Evolutionary conservation across 306 rosid genomes (phyloP).

Genomic region (Rubus idaeus): DNA sequence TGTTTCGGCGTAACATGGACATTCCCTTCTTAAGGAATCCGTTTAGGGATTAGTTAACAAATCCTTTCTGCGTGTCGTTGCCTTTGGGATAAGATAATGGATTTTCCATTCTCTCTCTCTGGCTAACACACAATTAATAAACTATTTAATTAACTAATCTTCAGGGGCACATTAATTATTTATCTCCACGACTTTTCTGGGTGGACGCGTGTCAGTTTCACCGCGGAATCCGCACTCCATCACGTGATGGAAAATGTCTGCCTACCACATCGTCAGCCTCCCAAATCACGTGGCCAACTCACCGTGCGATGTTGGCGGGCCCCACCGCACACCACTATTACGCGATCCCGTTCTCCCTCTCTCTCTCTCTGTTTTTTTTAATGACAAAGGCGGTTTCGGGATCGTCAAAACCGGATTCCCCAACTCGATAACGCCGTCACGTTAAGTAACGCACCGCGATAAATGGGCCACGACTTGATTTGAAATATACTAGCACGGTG

Average conservation of each 20-base stretch:
- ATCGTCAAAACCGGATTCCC: neutral
- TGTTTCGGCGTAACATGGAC: slow-evolving; percentile 41
- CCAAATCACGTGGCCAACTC: slow-evolving; percentile 97
- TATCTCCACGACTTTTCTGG: neutral
- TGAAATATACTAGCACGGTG: neutral
- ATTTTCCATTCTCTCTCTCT: neutral
- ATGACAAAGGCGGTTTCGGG: neutral
- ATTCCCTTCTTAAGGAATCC: slow-evolving; percentile 68
- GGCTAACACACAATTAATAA: neutral
- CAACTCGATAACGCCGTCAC: neutral
- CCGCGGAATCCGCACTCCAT: slow-evolving; percentile 58
- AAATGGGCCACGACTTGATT: neutral
- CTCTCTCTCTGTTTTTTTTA: neutral
- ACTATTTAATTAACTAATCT: neutral
- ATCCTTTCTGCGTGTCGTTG: slow-evolving; percentile 33
- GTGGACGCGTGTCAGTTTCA: slow-evolving; percentile 39
- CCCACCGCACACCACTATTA: slow-evolving; percentile 32
- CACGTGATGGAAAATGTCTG: slow-evolving; percentile 77
- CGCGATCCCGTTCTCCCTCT: slow-evolving; percentile 10
- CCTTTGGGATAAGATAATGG: neutral
- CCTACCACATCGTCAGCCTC: slow-evolving; percentile 47
- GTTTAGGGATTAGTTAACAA: slow-evolving; percentile 94
- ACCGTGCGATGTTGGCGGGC: slow-evolving; percentile 36
- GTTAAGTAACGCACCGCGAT: neutral
- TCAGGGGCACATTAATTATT: neutral